A percentile compares a stretch with the other conserved stretches of the same genome.
These are phyloP conservation scores for Trichoderma gracile DNA, from an alignment of 2,329 filamentous ascomycete genomes.

Conservation along the genomic window DNA sequence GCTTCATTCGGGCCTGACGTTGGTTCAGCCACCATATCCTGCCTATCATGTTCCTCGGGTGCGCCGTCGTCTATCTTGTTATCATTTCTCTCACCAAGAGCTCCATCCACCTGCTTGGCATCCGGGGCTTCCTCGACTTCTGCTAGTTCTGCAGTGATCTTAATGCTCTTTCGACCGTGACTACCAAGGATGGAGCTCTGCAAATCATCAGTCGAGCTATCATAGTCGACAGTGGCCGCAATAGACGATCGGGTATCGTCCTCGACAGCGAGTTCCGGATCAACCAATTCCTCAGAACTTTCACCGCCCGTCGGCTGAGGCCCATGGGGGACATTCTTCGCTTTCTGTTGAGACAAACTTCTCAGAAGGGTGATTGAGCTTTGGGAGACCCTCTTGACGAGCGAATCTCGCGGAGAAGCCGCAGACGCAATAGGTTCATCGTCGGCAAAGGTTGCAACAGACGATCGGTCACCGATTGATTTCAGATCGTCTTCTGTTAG, in stretches of 20 bases:
- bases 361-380: slow-evolving; percentile 49
- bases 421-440: slow-evolving; percentile 47
- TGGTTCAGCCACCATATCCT: background rate
- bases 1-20: background rate
- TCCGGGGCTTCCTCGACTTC: background rate
- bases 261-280: slow-evolving; percentile 36
- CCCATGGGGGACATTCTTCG: slow-evolving; percentile 29
- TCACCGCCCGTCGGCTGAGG: slow-evolving; percentile 34
- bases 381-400: slow-evolving; percentile 52
- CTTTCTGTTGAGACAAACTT: slow-evolving; percentile 43
- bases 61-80: background rate
- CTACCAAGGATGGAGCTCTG: slow-evolving; percentile 29
- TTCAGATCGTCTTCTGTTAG: slow-evolving; percentile 46
- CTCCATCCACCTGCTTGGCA: background rate
- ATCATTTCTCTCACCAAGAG: background rate
- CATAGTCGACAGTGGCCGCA: slow-evolving; percentile 58
- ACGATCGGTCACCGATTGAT: slow-evolving; percentile 57
- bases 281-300: slow-evolving; percentile 51
- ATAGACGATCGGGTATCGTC: slow-evolving; percentile 54
- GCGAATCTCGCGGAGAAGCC: slow-evolving; percentile 38
- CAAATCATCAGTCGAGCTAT: slow-evolving; percentile 47
- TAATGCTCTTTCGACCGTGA: slow-evolving; percentile 38
- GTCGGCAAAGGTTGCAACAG: slow-evolving; percentile 70
- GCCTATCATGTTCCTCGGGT: background rate
- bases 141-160: slow-evolving; percentile 45